These are phyloP conservation scores for Emmonsia crescens DNA, from an alignment of 2,329 filamentous ascomycete genomes.

Conservation along the genomic window DNA sequence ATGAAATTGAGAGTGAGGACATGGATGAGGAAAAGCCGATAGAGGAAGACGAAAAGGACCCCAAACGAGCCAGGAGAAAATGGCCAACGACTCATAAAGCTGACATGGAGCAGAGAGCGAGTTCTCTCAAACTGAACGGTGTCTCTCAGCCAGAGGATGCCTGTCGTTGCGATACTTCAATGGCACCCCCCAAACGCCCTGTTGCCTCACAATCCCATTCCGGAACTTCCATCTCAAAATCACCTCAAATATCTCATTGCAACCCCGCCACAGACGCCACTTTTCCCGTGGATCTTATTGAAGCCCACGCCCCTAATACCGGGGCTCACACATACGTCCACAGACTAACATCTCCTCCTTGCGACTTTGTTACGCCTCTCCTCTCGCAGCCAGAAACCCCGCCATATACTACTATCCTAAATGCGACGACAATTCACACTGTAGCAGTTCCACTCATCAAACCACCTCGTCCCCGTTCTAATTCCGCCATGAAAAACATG, in stretches of 20 bases:
- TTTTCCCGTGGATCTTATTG: not conserved
- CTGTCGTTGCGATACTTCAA: not conserved
- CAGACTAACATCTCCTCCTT: constrained; percentile 1
- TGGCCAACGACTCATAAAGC: not conserved
- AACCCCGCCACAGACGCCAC: not conserved
- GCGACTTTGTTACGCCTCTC: not conserved
- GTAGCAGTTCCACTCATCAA: not conserved
- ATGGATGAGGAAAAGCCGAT: not conserved
- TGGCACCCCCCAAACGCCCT: not conserved
- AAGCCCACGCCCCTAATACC: not conserved
- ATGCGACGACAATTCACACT: not conserved
- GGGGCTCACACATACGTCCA: constrained; percentile 7
- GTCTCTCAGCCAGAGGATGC: not conserved
- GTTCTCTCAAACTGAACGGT: not conserved
- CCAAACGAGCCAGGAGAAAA: not conserved
- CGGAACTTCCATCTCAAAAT: not conserved
- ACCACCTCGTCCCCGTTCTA: not conserved
- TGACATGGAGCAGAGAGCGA: not conserved
- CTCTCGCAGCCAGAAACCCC: not conserved
- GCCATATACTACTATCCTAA: not conserved
- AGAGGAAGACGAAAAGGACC: not conserved
- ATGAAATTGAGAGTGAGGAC: not conserved
- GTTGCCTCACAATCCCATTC: not conserved
- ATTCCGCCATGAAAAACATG: not conserved
- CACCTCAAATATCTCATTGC: not conserved